phyloP scores from a whole-genome alignment of 306 rosid species.

The Rosa chinensis region DNA sequence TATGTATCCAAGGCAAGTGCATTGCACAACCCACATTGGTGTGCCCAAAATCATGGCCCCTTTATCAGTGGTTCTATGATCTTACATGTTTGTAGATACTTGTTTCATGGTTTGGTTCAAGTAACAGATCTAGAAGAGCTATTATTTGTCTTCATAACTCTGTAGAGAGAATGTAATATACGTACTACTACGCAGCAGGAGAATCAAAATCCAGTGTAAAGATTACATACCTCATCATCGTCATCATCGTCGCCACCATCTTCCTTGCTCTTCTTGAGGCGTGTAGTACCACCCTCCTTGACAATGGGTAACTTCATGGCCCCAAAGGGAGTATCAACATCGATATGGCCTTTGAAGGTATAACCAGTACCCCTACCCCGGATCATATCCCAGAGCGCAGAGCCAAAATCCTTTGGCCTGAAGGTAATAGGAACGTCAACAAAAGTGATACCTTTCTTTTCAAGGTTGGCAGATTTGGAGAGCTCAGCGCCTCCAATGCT shows the following conservation, averaged over 20 bases:
- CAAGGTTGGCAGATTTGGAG: conserved; percentile 60
- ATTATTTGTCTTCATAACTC: background rate
- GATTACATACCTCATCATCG: conserved; percentile 55
- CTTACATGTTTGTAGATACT: background rate
- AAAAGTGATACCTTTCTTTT: conserved; percentile 52
- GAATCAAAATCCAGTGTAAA: background rate
- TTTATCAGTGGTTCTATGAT: background rate
- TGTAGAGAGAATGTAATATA: background rate
- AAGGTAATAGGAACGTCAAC: conserved; percentile 80
- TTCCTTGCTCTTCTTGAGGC: conserved; percentile 73
- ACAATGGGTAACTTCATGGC: conserved; percentile 83
- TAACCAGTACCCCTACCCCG: conserved; percentile 94
- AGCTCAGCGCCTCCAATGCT: conserved; percentile 80
- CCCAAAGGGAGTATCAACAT: conserved; percentile 94
- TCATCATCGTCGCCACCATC: conserved; percentile 62
- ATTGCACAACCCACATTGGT: background rate
- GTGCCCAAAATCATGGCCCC: background rate
- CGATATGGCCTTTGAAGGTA: conserved; percentile 66
- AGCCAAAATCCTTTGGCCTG: conserved; percentile 91
- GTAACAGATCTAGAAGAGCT: background rate
- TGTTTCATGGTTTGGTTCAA: background rate
- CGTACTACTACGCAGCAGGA: background rate
- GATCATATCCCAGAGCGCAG: conserved; percentile 97
- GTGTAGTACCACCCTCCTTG: conserved; percentile 94
- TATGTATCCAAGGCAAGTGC: background rate